Evolutionary conservation across 2,329 filamentous ascomycete genomes (phyloP).

Genomic region (Metarhizium rileyi): DNA sequence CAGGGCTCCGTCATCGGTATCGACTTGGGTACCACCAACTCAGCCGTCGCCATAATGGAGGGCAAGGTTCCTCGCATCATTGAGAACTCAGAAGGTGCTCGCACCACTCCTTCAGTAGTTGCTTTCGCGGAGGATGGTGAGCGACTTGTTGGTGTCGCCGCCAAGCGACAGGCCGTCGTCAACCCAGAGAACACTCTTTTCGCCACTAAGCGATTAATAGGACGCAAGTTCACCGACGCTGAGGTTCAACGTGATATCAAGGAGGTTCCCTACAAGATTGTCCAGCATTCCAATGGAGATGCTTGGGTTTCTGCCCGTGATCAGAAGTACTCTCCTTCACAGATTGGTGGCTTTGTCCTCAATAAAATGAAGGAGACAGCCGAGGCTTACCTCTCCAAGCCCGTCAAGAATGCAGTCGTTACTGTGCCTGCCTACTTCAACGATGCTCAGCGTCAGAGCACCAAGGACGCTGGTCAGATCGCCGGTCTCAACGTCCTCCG

Average conservation of each 20-base stretch:
- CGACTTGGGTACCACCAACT: slow-evolving; percentile 96
- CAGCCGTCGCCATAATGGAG: slow-evolving; percentile 95
- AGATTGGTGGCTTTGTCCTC: slow-evolving; percentile 92
- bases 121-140: slow-evolving; percentile 94
- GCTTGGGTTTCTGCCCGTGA: slow-evolving; percentile 91
- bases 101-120: slow-evolving; percentile 64
- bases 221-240: slow-evolving; percentile 86
- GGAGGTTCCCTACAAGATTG: slow-evolving; percentile 97
- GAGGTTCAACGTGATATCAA: slow-evolving; percentile 97
- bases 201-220: slow-evolving; percentile 97
- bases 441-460: slow-evolving; percentile 93
- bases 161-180: slow-evolving; percentile 95
- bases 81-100: slow-evolving; percentile 85
- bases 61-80: slow-evolving; percentile 93
- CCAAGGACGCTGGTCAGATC: slow-evolving; percentile 96
- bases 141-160: slow-evolving; percentile 91
- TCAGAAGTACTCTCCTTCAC: slow-evolving; percentile 96
- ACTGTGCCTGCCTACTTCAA: slow-evolving; percentile 99
- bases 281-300: slow-evolving; percentile 92
- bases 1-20: slow-evolving; percentile 97
- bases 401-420: slow-evolving; percentile 90
- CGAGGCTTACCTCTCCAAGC: slow-evolving; percentile 83
- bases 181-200: slow-evolving; percentile 98
- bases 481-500: slow-evolving; percentile 92
- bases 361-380: slow-evolving; percentile 99